These are phyloP conservation scores for Arthrobotrys musiformis DNA, from an alignment of 2,329 filamentous ascomycete genomes.

Conservation along the genomic window DNA sequence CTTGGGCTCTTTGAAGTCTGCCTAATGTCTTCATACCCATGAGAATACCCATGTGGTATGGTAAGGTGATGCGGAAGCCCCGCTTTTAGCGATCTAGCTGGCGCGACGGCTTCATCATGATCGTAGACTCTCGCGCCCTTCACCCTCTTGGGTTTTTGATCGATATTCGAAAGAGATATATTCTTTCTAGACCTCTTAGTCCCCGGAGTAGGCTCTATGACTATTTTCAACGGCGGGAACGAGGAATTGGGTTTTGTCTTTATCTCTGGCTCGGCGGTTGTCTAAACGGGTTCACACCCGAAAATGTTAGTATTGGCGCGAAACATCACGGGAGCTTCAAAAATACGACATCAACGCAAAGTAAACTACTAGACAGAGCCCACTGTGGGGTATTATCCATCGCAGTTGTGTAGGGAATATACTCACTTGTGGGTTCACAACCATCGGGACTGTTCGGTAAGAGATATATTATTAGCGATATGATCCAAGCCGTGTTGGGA, in stretches of 20 bases:
- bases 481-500: slow-evolving; percentile 1
- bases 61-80: not conserved
- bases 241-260: not conserved
- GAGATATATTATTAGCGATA: slow-evolving; percentile 33
- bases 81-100: not conserved
- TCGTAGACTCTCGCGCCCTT: not conserved
- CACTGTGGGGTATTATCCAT: not conserved
- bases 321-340: slow-evolving; percentile 9
- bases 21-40: slow-evolving; percentile 12
- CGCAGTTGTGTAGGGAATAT: not conserved
- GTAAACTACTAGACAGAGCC: not conserved
- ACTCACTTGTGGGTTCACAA: slow-evolving; percentile 31
- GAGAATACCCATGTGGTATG: not conserved
- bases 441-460: too few relatives aligned
- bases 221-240: slow-evolving; percentile 18
- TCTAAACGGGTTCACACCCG: slow-evolving; percentile 31
- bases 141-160: not conserved
- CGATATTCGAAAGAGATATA: not conserved
- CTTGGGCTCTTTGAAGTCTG: slow-evolving; percentile 11
- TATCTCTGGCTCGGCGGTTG: not conserved
- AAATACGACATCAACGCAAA: slow-evolving; percentile 54
- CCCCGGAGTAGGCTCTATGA: not conserved
- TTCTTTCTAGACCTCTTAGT: not conserved
- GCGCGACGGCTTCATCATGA: not conserved
- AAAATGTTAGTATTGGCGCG: slow-evolving; percentile 39